Evolutionary conservation across 805 yeast genomes (phyloP), one percentile per base, ranked within the genome.

Genomic region (Schwanniomyces vanrijiae): DNA sequence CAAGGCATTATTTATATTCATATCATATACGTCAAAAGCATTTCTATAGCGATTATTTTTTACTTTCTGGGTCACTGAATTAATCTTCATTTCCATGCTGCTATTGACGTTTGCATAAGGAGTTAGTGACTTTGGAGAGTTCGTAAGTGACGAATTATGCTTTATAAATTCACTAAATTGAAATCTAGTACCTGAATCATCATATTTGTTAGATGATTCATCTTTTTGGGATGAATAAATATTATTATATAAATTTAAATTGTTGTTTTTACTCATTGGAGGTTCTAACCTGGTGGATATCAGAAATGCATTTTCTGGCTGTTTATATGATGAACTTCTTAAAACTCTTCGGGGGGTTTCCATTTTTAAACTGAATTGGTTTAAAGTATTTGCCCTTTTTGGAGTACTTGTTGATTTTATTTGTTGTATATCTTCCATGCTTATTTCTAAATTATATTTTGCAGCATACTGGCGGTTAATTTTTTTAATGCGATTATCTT

Each of bases 241-340:
- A 33, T 35, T 47, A 29, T 49, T 40, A 38, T 45, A 49, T 13
- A 49, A 47, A 25, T 43, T 43, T 21, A 46, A 29, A 16, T 31
- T 31, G 7, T 31, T 14, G 16, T 9, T 9, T 16, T 31, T 31
- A 31, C 7, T 31, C 3, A 16, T 14, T 18, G 20, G 35, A 11
- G 20, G 18, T 14, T 31, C 35, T 31, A 31, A 31, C 2, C 16
- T 31, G 8, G 19, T 31, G 14, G 20, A 14, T 20, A 18, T 8
- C 5, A 18, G 10, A 31, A 14, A 31, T 9, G 3, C 35, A 31
- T 31, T 31, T 7, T 31, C 35, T 7, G 20, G 14, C 7, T 31
- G 19, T 16, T 18, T 31, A 16, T 31, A 16, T 31, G 20, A 31
- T 14, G 35, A 31, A 14, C 35, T 31, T 13, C 35, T 16, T 3